Evolutionary conservation across 2,329 filamentous ascomycete species (phyloP), one percentile per base, ranked within the genome.

Genomic region (Botryotinia convoluta): DNA sequence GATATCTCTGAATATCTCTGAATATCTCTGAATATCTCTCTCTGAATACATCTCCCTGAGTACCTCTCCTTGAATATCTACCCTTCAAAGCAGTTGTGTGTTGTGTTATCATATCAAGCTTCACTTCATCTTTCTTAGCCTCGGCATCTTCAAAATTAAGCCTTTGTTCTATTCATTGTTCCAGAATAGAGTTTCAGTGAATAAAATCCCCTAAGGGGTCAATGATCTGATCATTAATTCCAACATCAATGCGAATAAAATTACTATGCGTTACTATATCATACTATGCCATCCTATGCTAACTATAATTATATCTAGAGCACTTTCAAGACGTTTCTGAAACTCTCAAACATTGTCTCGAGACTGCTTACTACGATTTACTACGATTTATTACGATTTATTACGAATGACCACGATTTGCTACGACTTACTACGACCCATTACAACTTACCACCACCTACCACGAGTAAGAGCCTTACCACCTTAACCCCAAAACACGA

Each of bases 291-390:
- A 22, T n/a, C 4, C 48, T 5, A 14, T 51, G 48, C 48, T 51
- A 54, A 54, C 26, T 54, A 3, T 0, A 54, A n/a, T 18, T 20
- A n/a, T n/a, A n/a, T 35, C 59, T 32, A 39, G 10, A 51, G 26
- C 18, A 22, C 44, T n/a, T 39, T 51, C 39, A 57, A 72, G 70
- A 67, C 70, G 70, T 68, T 65, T 48, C n/a, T 67, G 62, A 60
- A 68, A 72, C 70, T 35, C 16, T 26, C 20, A 59, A 57, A 51
- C 59, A 72, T 39, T 67, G 29, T 39, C 54, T 35, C 62, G 39
- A 68, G 29, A 68, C 32, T 14, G 48, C 39, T 39, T 14, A 2
- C n/a, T 70, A 10, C n/a, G 22, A 37, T 14, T 44, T 29, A 22
- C 16, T 16, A 16, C 37, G 51, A 12, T 7, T 39, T 12, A 14